Base-by-base conservation (phyloP, 108 stramenopile species). In the Epithemia pelagica region DNA sequence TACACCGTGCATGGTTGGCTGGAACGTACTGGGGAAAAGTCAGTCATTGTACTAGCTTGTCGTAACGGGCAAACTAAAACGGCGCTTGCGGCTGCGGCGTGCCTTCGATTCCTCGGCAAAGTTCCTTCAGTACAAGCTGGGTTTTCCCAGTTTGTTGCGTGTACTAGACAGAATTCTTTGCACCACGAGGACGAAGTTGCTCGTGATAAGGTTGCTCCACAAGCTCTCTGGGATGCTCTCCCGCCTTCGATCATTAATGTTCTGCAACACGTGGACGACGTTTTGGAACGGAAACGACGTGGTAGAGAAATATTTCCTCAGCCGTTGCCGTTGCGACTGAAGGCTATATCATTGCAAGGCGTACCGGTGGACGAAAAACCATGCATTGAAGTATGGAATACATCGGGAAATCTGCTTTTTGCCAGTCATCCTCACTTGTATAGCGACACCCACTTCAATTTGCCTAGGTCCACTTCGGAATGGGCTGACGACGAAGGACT, bases 351-450 rank as follows among this genome's bases (percentile, higher is more conserved):
- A 0, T 54, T 96, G n/a, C 84, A 89, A 61, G 93, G 93, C n/a
- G 75, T 96, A 7, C 95, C 95, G 0, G 86, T 96, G 37, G 95
- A 93, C 66, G 93, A 93, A 56, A 76, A 89, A 64, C 95, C 95
- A 0, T 86, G 86, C 64, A 57, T 96, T 15, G 92, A 96, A 73
- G 84, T 96, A 58, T 96, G 87, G 84, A 84, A 87, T 30, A 55
- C 76, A 20, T 61, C 20, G 28, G 64, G 65, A 19, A 23, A 52
- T 3, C 80, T 70, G 58, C 68, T 81, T 19, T 81, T 74, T 53
- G 64, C 76, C 15, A 73, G 71, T 28, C 76, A 77, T 64, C 76
- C 76, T 29, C 68, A 78, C 64, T 63, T 75, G 58, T 80, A 74
- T 65, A 66, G 64, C 7, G 80, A 81, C 68, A 65, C 74, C 5